A percentile compares a stretch with the other conserved stretches of the same genome.
phyloP scores from a whole-genome alignment of 208 protist species.

The Leishmania lainsoni region DNA sequence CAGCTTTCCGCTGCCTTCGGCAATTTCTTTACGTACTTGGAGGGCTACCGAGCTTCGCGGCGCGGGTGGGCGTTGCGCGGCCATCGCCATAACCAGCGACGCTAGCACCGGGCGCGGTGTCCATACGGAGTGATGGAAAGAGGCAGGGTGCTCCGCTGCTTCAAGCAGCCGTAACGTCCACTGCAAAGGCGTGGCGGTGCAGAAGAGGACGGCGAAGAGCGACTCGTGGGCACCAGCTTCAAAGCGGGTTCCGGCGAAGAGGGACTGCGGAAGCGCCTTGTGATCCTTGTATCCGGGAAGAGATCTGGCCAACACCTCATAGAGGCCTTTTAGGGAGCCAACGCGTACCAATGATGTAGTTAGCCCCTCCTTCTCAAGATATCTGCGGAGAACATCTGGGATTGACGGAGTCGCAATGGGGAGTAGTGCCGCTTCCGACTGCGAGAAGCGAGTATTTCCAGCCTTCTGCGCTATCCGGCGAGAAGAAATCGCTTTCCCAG shows the following conservation, averaged over 20 bases:
- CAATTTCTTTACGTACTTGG: conserved; percentile 29
- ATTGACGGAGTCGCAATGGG: conserved; percentile 24
- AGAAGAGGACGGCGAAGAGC: conserved; percentile 50
- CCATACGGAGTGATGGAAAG: conserved; percentile 42
- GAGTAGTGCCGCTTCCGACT: neutral
- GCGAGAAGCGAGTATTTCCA: conserved; percentile 12
- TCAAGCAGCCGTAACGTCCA: conserved; percentile 42
- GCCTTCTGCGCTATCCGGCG: conserved; percentile 15
- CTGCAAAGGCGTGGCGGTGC: conserved; percentile 63
- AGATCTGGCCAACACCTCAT: conserved; percentile 8
- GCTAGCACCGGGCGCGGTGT: conserved; percentile 20
- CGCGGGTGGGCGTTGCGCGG: conserved; percentile 20
- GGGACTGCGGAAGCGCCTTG: conserved; percentile 13
- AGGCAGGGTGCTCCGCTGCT: conserved; percentile 25
- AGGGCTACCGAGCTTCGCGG: conserved; percentile 20
- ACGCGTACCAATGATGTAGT: conserved; percentile 17
- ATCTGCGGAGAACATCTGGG: conserved; percentile 24
- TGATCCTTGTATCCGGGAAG: neutral
- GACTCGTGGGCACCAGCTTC: conserved; percentile 17
- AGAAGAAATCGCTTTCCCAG: neutral
- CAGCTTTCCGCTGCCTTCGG: conserved; percentile 27
- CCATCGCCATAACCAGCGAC: conserved; percentile 17
- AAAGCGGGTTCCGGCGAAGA: conserved; percentile 29
- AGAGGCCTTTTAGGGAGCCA: neutral
- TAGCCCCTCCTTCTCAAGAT: conserved; percentile 29